Evolutionary conservation across 2,329 filamentous ascomycete species (phyloP).

Genomic region (Pseudogymnoascus pannorum): DNA sequence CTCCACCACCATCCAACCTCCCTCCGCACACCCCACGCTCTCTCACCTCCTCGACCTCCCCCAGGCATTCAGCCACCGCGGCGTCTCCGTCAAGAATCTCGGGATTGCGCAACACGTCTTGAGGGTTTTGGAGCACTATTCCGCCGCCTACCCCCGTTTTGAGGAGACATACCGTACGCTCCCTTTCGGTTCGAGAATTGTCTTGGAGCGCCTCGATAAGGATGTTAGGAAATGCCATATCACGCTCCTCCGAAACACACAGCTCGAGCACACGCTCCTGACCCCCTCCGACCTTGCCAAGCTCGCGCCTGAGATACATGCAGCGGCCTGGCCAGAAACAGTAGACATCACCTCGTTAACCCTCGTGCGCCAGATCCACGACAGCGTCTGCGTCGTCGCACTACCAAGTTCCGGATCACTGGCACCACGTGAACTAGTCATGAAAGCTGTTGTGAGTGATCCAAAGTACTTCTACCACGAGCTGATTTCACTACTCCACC

Average conservation of each 20-base stretch:
- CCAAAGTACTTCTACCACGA: slow-evolving; percentile 57
- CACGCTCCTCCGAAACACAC: background rate
- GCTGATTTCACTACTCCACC: slow-evolving; percentile 45
- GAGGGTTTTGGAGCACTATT: slow-evolving; percentile 47
- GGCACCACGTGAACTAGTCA: slow-evolving; percentile 38
- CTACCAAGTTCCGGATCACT: slow-evolving; percentile 19
- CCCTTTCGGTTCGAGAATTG: slow-evolving; percentile 51
- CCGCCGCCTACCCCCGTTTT: slow-evolving; percentile 23
- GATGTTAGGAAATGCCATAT: slow-evolving; percentile 30
- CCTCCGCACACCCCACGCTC: slow-evolving; percentile 32
- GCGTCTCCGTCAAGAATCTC: slow-evolving; percentile 30
- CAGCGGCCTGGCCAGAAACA: slow-evolving; percentile 19
- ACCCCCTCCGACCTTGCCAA: background rate
- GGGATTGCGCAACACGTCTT: slow-evolving; percentile 48
- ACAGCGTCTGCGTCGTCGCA: slow-evolving; percentile 49
- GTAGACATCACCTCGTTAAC: slow-evolving; percentile 44
- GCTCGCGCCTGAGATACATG: background rate
- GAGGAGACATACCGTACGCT: slow-evolving; percentile 35
- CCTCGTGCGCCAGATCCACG: slow-evolving; percentile 47
- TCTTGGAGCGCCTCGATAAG: slow-evolving; percentile 44
- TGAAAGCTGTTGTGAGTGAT: slow-evolving; percentile 51
- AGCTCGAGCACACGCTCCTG: background rate
- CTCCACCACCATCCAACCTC: slow-evolving; percentile 51
- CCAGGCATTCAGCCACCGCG: background rate
- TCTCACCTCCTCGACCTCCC: slow-evolving; percentile 32